These are phyloP conservation scores for Apiotrichum montevideense DNA, from an alignment of 1,284 basidiomycete genomes.

Conservation along the genomic window DNA sequence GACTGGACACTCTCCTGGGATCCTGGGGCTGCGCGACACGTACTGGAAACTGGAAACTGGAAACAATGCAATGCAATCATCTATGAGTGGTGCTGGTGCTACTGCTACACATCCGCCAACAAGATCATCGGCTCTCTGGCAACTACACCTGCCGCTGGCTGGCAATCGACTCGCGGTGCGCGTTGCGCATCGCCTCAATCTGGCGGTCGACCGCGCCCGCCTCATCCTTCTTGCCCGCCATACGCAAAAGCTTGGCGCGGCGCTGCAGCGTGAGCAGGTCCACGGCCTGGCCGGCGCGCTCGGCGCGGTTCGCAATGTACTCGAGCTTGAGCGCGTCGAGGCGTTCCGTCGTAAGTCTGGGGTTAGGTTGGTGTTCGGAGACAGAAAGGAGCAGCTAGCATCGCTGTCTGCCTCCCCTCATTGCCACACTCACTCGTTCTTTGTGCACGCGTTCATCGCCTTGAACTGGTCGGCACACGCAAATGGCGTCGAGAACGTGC, in stretches of 20 bases:
- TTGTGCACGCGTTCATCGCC: slow-evolving; percentile 69
- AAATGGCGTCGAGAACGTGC: slow-evolving; percentile 78
- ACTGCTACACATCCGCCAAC: no score
- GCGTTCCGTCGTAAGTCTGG: slow-evolving; percentile 35
- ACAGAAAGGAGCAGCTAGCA: no score
- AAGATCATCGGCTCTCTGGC: no score
- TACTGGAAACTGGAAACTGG: no score
- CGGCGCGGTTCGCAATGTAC: slow-evolving; percentile 41
- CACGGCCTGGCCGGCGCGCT: slow-evolving; percentile 31
- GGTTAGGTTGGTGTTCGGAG: background rate
- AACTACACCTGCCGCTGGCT: no score
- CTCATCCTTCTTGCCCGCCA: slow-evolving; percentile 29
- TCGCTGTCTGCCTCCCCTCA: background rate
- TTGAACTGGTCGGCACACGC: slow-evolving; percentile 66
- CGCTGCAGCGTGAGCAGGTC: slow-evolving; percentile 29
- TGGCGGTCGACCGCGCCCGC: background rate
- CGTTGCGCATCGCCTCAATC: background rate
- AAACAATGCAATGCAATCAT: background rate
- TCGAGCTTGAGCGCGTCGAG: slow-evolving; percentile 43
- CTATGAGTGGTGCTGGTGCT: background rate
- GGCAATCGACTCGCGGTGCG: background rate
- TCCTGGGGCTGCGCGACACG: no score
- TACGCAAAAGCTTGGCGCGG: slow-evolving; percentile 24
- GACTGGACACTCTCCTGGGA: background rate
- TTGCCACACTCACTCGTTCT: slow-evolving; percentile 60